Conservation (phyloP, 352 stramenopile genomes). For the Phytopythium chamaehyphon region DNA sequence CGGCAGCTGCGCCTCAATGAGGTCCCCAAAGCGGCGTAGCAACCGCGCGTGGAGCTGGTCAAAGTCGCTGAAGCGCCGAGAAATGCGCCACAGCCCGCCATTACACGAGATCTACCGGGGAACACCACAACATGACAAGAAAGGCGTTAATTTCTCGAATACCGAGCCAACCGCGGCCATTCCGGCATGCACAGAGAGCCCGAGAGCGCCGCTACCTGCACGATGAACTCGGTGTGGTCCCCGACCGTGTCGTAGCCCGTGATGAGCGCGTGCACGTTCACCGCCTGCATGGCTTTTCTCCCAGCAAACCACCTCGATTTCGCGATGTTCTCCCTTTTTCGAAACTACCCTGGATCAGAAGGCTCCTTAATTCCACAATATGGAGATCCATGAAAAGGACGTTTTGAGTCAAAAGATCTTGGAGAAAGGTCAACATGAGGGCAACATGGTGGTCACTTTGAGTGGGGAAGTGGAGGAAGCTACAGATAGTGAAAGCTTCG, state of each 20-base stretch:
- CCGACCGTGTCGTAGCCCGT: slow-evolving; percentile 79
- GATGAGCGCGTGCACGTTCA: slow-evolving; percentile 79
- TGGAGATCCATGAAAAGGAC: too few relatives aligned
- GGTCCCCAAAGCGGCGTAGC: slow-evolving; percentile 63
- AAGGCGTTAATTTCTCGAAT: neutral
- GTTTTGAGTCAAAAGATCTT: too few relatives aligned
- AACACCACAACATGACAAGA: neutral
- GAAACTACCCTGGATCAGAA: too few relatives aligned
- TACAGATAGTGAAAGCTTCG: too few relatives aligned
- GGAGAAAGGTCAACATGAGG: too few relatives aligned
- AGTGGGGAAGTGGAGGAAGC: too few relatives aligned
- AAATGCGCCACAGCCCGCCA: slow-evolving; percentile 79
- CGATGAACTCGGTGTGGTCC: slow-evolving; percentile 84
- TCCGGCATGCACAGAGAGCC: neutral
- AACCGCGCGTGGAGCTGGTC: slow-evolving; percentile 80
- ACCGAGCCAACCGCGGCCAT: neutral
- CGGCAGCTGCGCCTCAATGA: slow-evolving; percentile 61
- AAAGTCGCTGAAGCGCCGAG: slow-evolving; percentile 84
- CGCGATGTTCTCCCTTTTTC: too few relatives aligned
- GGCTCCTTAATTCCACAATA: too few relatives aligned
- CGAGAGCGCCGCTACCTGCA: slow-evolving; percentile 34
- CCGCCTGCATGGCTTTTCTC: slow-evolving; percentile 39
- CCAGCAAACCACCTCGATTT: too few relatives aligned
- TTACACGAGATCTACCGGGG: slow-evolving; percentile 71
- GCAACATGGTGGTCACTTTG: too few relatives aligned